A percentile compares a stretch with the other conserved stretches of the same genome.
Conservation (phyloP, 768 basidiomycete species). For the Pleurotus platypus region DNA sequence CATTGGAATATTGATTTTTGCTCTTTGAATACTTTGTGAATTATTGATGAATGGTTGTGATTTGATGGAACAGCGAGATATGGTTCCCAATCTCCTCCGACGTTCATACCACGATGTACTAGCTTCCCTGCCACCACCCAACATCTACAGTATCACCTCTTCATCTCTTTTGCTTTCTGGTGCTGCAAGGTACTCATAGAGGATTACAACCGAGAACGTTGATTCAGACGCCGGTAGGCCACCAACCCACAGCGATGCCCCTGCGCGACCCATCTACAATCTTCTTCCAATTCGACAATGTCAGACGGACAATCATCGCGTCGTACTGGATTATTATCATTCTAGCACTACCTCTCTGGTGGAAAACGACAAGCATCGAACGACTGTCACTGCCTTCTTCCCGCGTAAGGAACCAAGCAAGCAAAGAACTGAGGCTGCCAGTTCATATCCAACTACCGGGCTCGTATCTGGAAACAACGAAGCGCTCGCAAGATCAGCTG, state of each 20-base stretch:
- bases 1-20: no score
- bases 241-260: no score
- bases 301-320: conserved; percentile 58
- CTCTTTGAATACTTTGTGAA: no score
- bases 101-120: background rate
- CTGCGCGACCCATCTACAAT: conserved; percentile 46
- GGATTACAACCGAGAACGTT: no score
- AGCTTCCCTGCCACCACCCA: no score
- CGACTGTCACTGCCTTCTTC: conserved; percentile 67
- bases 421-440: conserved; percentile 42
- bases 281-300: conserved; percentile 45
- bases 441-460: conserved; percentile 35
- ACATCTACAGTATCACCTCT: no score
- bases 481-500: conserved; percentile 10
- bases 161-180: no score
- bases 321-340: conserved; percentile 80
- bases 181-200: no score
- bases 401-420: conserved; percentile 51
- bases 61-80: no score
- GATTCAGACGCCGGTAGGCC: no score
- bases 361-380: conserved; percentile 88
- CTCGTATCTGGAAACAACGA: conserved; percentile 1
- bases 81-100: no score
- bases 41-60: no score
- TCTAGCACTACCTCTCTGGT: conserved; percentile 87